phyloP scores from a whole-genome alignment of 2,329 filamentous ascomycete species.

The Trichoderma sp. region DNA sequence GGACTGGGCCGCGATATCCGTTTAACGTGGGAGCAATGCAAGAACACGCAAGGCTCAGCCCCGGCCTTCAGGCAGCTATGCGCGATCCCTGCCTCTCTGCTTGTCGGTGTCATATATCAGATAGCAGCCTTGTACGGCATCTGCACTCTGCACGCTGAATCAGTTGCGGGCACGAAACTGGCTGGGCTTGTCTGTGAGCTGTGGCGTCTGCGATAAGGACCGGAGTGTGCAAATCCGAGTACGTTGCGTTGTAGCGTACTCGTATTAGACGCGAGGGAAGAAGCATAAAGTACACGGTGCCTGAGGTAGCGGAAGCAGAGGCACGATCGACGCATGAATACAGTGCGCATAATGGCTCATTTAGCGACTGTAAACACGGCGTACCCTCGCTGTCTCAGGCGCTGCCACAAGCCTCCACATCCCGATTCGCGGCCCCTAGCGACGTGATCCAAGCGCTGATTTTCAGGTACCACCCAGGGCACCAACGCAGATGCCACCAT shows the following conservation, averaged over 20 bases:
- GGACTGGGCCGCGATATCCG: not conserved
- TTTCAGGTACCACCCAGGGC: constrained; percentile 18
- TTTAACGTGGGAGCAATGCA: not conserved
- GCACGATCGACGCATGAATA: not conserved
- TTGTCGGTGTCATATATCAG: constrained; percentile 2
- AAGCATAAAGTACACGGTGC: not conserved
- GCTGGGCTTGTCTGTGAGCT: not conserved
- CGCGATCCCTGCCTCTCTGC: constrained; percentile 7
- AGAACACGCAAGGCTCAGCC: not conserved
- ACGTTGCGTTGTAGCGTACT: constrained; percentile 11
- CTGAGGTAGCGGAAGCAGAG: not conserved
- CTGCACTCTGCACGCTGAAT: not conserved
- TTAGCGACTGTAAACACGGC: not conserved
- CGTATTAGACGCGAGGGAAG: not conserved
- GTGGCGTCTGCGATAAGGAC: constrained; percentile 18
- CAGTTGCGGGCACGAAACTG: not conserved
- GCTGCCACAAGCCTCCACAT: not conserved
- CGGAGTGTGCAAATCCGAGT: constrained; percentile 4
- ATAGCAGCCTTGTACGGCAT: not conserved
- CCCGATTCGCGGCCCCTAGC: not conserved
- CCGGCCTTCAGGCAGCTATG: not conserved
- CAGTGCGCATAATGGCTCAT: not conserved
- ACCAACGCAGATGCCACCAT: constrained; percentile 2
- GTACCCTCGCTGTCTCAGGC: not conserved
- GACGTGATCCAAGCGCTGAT: not conserved